A percentile compares a stretch with the other conserved stretches of the same genome.
phyloP scores from a whole-genome alignment of 306 rosid genomes.

The Sphenostylis stenocarpa region DNA sequence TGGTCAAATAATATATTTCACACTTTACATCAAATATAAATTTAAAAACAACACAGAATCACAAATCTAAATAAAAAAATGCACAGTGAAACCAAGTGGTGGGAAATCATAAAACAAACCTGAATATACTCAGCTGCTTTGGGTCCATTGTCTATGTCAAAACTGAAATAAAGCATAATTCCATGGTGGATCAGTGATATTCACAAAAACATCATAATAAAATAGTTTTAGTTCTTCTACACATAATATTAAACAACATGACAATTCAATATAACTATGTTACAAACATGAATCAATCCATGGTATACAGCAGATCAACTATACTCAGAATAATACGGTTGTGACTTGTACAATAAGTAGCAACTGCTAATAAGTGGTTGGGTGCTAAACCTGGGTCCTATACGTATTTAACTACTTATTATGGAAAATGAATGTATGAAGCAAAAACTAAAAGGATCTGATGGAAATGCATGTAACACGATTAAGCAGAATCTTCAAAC shows the following conservation, averaged over 20 bases:
- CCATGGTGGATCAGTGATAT: neutral
- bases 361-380: neutral
- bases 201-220: neutral
- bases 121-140: slow-evolving; percentile 86
- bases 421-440: slow-evolving; percentile 4
- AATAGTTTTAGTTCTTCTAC: slow-evolving; percentile 1
- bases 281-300: neutral
- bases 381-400: neutral
- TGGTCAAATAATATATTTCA: neutral
- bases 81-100: slow-evolving; percentile 4
- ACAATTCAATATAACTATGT: slow-evolving; percentile 14
- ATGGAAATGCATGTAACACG: slow-evolving; percentile 17
- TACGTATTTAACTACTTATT: neutral
- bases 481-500: neutral
- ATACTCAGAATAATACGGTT: neutral
- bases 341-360: neutral
- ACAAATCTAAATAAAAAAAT: slow-evolving; percentile 10
- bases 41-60: neutral
- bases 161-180: slow-evolving; percentile 55
- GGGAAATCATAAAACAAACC: slow-evolving; percentile 53
- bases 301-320: slow-evolving; percentile 1
- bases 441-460: neutral
- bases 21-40: neutral
- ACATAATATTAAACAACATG: slow-evolving; percentile 4
- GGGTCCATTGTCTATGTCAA: slow-evolving; percentile 87